Evolutionary conservation across 495 filamentous ascomycete genomes (phyloP), one percentile per base, ranked within the genome.

Genomic region (Chaetomium fimeti): DNA sequence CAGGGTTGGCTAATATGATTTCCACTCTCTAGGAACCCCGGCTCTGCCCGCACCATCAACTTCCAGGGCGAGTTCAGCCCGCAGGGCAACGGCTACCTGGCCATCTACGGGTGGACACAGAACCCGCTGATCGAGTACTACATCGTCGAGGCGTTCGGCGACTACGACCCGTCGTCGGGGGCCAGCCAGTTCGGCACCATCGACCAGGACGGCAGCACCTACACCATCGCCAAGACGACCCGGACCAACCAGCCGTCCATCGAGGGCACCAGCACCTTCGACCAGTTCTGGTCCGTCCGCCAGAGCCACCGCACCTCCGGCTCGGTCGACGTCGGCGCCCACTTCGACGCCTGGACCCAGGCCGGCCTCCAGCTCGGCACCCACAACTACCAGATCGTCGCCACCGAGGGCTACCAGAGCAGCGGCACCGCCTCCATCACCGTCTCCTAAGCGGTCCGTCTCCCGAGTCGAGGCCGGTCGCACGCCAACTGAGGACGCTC

Each of bases 41-140:
- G 83, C 15, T 71, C 36, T 6, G 61, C 43, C 20, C 48, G 60
- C 64, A 86, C 73, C 18, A 83, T 88, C 69, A 82, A 71, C 57
- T 85, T 82, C 78, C 78, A 71, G 69, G 82, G 80, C 20, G 78
- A 75, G 36, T 84, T 78, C 77, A 78, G 70, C 72, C 73, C 76
- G 40, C 78, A 69, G 66, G 82, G 78, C 60, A 84, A 84, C 77
- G 75, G 73, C 65, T 85, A 85, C 74, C 81, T 87, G 42, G 74
- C 84, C 51, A 74, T 87, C 66, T 87, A 87, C 77, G 84, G 84
- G 51, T 86, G 84, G 84, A 84, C 82, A 36, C 67, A 58, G 9
- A 80, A 76, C 73, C 84, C 84, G 29, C 79, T 84, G 63, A 73
- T 84, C 72, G 84, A 87, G 74, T 86, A 86, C 82, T 86, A 87